A percentile compares a stretch with the other conserved stretches of the same genome.
Evolutionary conservation across 1,284 basidiomycete species (phyloP).

Genomic region (Rugosomyces carneus): DNA sequence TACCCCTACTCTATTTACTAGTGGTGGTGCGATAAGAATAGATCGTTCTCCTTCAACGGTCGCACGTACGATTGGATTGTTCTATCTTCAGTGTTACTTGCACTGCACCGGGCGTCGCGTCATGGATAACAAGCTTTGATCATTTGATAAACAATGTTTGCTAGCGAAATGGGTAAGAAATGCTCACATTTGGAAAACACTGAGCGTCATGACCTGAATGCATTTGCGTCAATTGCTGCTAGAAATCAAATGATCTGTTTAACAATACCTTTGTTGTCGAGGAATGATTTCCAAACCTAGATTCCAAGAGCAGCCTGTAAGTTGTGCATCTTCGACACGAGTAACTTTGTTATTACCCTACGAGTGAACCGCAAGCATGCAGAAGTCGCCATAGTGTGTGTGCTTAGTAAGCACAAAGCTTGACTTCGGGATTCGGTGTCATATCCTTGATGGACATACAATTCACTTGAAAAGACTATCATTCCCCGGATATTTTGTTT

Average conservation of each 20-base stretch:
- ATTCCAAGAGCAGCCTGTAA: background rate
- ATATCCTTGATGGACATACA: conserved; percentile 5
- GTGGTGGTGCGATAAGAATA: background rate
- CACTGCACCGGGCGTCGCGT: conserved; percentile 60
- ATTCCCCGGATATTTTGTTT: background rate
- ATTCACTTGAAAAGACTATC: conserved; percentile 1
- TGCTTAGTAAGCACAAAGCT: background rate
- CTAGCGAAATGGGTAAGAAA: background rate
- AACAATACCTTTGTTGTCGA: conserved; percentile 66
- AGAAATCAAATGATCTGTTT: too few relatives aligned
- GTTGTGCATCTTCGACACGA: background rate
- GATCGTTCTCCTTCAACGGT: background rate
- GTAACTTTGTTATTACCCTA: conserved; percentile 30
- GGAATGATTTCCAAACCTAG: conserved; percentile 79
- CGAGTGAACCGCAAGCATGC: conserved; percentile 65
- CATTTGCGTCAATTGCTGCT: background rate
- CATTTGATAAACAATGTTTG: background rate
- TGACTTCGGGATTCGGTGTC: background rate
- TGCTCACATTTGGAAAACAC: conserved; percentile 69
- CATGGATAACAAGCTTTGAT: conserved; percentile 54
- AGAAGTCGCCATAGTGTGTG: conserved; percentile 33
- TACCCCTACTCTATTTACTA: conserved; percentile 73
- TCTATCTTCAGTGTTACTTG: conserved; percentile 67
- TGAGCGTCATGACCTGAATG: conserved; percentile 64
- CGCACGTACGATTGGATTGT: conserved; percentile 57